Evolutionary conservation across 805 yeast genomes (phyloP), one percentile per base, ranked within the genome.

Genomic region (Myxozyma melibiosi): DNA sequence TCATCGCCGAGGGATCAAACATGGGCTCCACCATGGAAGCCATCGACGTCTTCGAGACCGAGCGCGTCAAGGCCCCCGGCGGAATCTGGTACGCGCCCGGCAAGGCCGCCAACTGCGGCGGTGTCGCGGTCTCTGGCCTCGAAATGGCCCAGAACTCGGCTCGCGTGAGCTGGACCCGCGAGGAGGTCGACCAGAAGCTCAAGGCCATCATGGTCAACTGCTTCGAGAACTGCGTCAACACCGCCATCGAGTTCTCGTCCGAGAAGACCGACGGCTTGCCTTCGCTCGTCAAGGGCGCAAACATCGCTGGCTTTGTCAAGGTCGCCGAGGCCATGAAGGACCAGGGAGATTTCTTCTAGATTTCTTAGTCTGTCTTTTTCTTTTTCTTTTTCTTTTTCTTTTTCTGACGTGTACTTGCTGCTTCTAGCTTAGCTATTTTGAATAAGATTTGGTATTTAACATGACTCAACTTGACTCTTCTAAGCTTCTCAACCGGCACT

Each of bases 71-170:
- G 18, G 42, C 62, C 16, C 63, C 69, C 48, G 62, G 58, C 33
- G 78, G 83, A 62, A 88, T 90, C 77, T 92, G 99, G 99, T 92
- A 91, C 79, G 98, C 96, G 70, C 97, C 97, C 74, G 98, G 97
- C 78, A 92, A 92, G 84, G 97, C 97, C 68, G 92, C 97, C 71
- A 92, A 92, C 85, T 87, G 95, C 80, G 99, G 98, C 80, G 99
- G 99, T 85, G 99, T 92, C 69, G 96, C 97, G 58, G 97, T 91
- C 57, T 90, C 97, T 58, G 98, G 97, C 73, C 83, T 92, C 67
- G 99, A 92, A 82, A 94, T 92, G 99, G 97, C 98, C 65, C 99
- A 92, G 81, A 94, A 92, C 88, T 89, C 97, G 58, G 95, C 87
- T 74, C 88, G 97, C 81, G 83, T 84, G 66, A 76, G 78, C 66